Base-by-base conservation (phyloP, 192 early-diverging fungal genomes). In the Backusella australiensis region DNA sequence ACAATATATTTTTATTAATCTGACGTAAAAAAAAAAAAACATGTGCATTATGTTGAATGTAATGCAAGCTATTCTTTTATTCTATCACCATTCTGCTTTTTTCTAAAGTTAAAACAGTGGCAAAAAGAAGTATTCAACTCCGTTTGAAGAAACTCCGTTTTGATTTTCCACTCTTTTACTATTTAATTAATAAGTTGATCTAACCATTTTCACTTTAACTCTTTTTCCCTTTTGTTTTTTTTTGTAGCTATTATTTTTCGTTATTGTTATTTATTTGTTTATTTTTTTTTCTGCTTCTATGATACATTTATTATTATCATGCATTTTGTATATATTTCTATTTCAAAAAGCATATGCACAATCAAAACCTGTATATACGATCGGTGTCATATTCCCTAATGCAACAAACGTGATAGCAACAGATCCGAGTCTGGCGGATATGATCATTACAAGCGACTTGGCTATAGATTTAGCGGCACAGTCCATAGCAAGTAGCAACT, bases 391-490 rank as follows among this genome's bases (percentile, higher is more conserved):
- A 26, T 68, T 74, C 9, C 71, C 78, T 21, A 36, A 79, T 46
- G 12, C 67, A 12, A 19, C n/a, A 6, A 15, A 38, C 17, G 46
- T 79, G 19, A 29, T 41, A 11, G 1, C n/a, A 14, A 36, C 14
- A 39, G 73, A 79, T 36, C 34, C 72, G 11, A 34, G 32, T 11
- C 78, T 79, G 19, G 35, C 44, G 19, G 69, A 79, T 36, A 75
- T 79, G 78, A 79, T 79, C 19, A 53, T 79, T 32, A 68, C 78
- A 2, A 79, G 73, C 14, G 78, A 79, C 6, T 29, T 70, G 4
- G 73, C 67, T 17, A 70, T 79, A 32, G 9, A 73, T 29, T 21
- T 79, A 32, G 67, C 73, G 11, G 21, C 29, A 63, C 15, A 69
- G 1, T n/a, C 52, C 21, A 70, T 79, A 7, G 15, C 69, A 19